phyloP scores from a whole-genome alignment of 257 asterid genomes.

The Vinca minor region DNA sequence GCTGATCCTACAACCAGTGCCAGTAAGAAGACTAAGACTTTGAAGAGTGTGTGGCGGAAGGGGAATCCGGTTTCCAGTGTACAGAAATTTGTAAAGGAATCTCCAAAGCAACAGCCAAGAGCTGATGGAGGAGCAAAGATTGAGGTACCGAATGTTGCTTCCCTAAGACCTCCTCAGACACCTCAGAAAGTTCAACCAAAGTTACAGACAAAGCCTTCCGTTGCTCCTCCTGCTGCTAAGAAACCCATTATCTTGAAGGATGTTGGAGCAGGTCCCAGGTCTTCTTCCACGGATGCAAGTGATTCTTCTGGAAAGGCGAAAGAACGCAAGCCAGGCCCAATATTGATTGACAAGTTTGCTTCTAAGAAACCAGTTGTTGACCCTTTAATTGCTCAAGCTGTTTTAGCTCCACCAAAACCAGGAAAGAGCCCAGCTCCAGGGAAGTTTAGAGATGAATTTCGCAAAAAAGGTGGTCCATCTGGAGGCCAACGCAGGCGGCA shows the following conservation, averaged over 20 bases:
- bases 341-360: slow-evolving; percentile 88
- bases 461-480: slow-evolving; percentile 52
- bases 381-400: slow-evolving; percentile 69
- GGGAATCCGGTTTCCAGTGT: slow-evolving; percentile 77
- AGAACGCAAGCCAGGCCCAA: slow-evolving; percentile 81
- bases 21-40: slow-evolving; percentile 40
- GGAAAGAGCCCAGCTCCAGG: slow-evolving; percentile 54
- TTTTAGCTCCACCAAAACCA: slow-evolving; percentile 70
- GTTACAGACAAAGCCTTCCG: slow-evolving; percentile 71
- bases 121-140: slow-evolving; percentile 31
- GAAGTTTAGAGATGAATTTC: slow-evolving; percentile 56
- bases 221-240: slow-evolving; percentile 50
- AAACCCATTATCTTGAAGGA: slow-evolving; percentile 85
- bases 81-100: slow-evolving; percentile 52
- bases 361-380: slow-evolving; percentile 75
- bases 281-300: slow-evolving; percentile 33
- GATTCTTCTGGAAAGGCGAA: slow-evolving; percentile 36
- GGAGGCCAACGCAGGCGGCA: slow-evolving; percentile 62
- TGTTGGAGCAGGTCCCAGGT: slow-evolving; percentile 50
- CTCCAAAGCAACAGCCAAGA: slow-evolving; percentile 35
- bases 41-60: slow-evolving; percentile 92
- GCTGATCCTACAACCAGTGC: slow-evolving; percentile 31
- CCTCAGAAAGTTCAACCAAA: slow-evolving; percentile 52
- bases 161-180: slow-evolving; percentile 43
- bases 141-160: slow-evolving; percentile 35